Percentiles rank a stretch among this genome's conserved stretches.
Evolutionary conservation across 2,329 filamentous ascomycete genomes (phyloP).

Genomic region (Hypomyces rosellus): DNA sequence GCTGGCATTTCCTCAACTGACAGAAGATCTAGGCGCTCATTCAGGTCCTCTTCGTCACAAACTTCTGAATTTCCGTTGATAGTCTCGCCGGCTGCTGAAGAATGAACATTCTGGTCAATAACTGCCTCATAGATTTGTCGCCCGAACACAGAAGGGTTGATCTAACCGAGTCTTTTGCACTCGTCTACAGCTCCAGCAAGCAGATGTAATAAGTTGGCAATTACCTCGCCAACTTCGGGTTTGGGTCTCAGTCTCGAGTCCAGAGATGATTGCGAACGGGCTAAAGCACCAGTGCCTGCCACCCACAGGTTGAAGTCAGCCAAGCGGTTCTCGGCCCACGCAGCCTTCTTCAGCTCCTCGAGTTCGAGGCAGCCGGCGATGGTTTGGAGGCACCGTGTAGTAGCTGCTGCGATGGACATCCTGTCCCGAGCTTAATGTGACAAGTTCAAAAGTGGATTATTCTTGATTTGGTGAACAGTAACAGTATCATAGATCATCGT

Average conservation of each 20-base stretch:
- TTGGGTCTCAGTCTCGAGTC: conserved; percentile 5
- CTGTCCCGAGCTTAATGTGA: neutral
- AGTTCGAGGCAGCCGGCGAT: conserved; percentile 4
- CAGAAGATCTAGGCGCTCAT: no score
- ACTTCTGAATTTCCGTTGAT: neutral
- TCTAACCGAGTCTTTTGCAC: conserved; percentile 1
- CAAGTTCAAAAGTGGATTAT: no score
- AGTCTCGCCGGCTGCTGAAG: neutral
- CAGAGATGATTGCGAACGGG: conserved; percentile 1
- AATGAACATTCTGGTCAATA: neutral
- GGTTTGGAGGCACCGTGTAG: conserved; percentile 1
- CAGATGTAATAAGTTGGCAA: conserved; percentile 2
- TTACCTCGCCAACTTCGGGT: conserved; percentile 1
- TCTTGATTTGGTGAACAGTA: no score
- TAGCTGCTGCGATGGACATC: neutral
- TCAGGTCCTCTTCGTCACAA: neutral
- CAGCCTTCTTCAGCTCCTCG: conserved; percentile 6
- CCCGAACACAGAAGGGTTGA: neutral
- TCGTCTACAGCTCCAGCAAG: conserved; percentile 2
- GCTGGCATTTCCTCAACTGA: no score
- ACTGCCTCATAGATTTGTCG: neutral
- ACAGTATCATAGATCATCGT: no score
- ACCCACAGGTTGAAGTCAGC: conserved; percentile 11
- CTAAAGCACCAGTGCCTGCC: conserved; percentile 8
- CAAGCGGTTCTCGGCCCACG: conserved; percentile 11